These are phyloP conservation scores for Ganoderma resinaceum DNA, from an alignment of 1,284 basidiomycete genomes.

Conservation along the genomic window DNA sequence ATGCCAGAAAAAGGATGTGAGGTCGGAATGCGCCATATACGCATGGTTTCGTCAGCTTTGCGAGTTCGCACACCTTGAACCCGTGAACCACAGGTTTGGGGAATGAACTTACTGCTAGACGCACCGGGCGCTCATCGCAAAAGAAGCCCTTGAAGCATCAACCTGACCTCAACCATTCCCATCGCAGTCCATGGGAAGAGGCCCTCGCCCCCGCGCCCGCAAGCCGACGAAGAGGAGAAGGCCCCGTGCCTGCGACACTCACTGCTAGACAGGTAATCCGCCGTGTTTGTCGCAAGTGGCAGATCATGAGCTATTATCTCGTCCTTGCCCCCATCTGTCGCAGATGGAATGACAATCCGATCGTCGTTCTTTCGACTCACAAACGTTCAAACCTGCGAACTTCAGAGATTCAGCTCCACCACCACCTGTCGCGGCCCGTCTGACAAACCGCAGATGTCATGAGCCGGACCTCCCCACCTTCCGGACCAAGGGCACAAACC, in stretches of 20 bases:
- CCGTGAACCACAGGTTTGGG: conserved; percentile 5
- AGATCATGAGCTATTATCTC: neutral
- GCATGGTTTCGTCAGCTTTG: conserved; percentile 2
- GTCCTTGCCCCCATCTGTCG: neutral
- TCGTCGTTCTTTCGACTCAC: neutral
- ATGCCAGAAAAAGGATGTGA: neutral
- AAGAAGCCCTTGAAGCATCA: conserved; percentile 9
- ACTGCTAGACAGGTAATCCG: conserved; percentile 4
- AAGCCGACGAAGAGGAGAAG: neutral
- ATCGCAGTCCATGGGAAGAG: neutral
- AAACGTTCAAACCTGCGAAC: neutral
- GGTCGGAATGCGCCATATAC: neutral
- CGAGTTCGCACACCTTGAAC: neutral
- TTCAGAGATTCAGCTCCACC: neutral
- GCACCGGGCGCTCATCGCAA: conserved; percentile 4
- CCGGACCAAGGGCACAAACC: neutral
- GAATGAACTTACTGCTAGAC: conserved; percentile 2
- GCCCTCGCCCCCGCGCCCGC: neutral
- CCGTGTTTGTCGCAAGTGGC: conserved; percentile 15
- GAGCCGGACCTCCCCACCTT: neutral
- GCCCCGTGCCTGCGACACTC: conserved; percentile 6
- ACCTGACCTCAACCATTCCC: conserved; percentile 2
- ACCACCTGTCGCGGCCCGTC: neutral
- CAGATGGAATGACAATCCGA: conserved; percentile 8
- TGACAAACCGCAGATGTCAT: neutral